These are phyloP conservation scores for Aphanoascus verrucosus DNA, from an alignment of 2,329 filamentous ascomycete genomes.

Conservation along the genomic window DNA sequence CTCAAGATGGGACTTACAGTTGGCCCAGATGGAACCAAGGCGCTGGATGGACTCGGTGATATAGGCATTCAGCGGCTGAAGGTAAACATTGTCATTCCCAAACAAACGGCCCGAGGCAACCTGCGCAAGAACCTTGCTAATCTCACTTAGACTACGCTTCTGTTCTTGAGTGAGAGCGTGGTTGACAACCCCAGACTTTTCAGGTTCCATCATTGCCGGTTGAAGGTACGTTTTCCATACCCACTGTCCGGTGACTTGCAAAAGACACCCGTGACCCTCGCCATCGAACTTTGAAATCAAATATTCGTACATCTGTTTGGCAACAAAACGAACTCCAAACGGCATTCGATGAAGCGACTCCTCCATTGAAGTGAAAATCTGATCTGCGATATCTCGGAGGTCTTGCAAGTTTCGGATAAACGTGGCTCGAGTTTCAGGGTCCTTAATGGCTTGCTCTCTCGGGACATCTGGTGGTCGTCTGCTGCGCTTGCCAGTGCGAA, in stretches of 20 bases:
- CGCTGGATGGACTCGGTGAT: constrained; percentile 74
- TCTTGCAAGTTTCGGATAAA: constrained; percentile 94
- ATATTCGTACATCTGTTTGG: constrained; percentile 71
- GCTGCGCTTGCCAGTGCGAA: constrained; percentile 78
- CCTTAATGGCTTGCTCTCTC: constrained; percentile 87
- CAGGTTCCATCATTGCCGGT: constrained; percentile 76
- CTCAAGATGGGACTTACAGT: constrained; percentile 37
- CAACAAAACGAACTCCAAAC: constrained; percentile 81
- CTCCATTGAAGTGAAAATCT: constrained; percentile 72
- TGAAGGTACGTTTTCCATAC: constrained; percentile 90
- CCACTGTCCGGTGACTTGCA: constrained; percentile 82
- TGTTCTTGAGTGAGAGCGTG: constrained; percentile 79
- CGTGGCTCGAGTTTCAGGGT: constrained; percentile 78
- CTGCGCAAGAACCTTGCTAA: constrained; percentile 83
- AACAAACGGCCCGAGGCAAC: constrained; percentile 81
- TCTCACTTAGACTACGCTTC: constrained; percentile 82
- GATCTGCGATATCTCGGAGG: constrained; percentile 85
- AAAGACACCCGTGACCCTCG: constrained; percentile 64
- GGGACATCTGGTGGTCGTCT: constrained; percentile 72
- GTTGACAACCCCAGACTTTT: constrained; percentile 87
- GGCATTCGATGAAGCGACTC: constrained; percentile 80
- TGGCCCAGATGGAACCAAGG: constrained; percentile 61
- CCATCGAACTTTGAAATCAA: constrained; percentile 66
- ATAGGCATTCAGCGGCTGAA: constrained; percentile 90
- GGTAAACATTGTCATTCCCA: constrained; percentile 86